Evolutionary conservation across 768 basidiomycete genomes (phyloP), one percentile per base, ranked within the genome.

Genomic region (Grammothele lineata): DNA sequence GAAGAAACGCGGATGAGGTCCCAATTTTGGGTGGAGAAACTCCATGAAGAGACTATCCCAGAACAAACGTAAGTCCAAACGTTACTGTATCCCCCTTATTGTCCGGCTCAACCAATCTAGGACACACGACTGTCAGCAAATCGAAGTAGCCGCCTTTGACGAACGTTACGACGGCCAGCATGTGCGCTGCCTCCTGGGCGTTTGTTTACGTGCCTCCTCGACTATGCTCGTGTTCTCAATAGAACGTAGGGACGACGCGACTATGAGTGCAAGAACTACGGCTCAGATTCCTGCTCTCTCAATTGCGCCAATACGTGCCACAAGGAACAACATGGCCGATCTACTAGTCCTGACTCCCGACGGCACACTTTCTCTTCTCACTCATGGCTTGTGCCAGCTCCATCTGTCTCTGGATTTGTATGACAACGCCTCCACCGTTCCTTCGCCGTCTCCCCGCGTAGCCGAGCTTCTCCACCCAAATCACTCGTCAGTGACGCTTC

Each of bases 1-100:
- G 57, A 57, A 24, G 45, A 51, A 23, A 47, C 33, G 12, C 50
- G 55, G 49, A 83, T 87, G 80, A 80, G 78, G 43, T 76, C 85
- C 1, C 71, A 80, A 0, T 85, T 80, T 58, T 91, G 88, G 87
- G 77, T 84, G 65, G 80, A 89, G 54, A 72, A 66, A 41, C 53
- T 91, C 14, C 63, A 71, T 43, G 69, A 74, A 12, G 72, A 75
- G 43, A 67, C 75, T n/a, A 68, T 81, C 15, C 54, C 70, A 0
- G 60, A 65, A 38, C 58, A 58, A 36, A 75, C 78, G 88, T 89
- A 60, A 68, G 63, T 42, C 22, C n/a, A n/a, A n/a, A n/a, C n/a
- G n/a, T n/a, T n/a, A n/a, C n/a, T n/a, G n/a, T n/a, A n/a, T n/a
- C n/a, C n/a, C n/a, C n/a, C n/a, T n/a, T n/a, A n/a, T n/a, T n/a